Base-by-base conservation (phyloP, 208 protist genomes). In the Tritrichomonas musculus region DNA sequence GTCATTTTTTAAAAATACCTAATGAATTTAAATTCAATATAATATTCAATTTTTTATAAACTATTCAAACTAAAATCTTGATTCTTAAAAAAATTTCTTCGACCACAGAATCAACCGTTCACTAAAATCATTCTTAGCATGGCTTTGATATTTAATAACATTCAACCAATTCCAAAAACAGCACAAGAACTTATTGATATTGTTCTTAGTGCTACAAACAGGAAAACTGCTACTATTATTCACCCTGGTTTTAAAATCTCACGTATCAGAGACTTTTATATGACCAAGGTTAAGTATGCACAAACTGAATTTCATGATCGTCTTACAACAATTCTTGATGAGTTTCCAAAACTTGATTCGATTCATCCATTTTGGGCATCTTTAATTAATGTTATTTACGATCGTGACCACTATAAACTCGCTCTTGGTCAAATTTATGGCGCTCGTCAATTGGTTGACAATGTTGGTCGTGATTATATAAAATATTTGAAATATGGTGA, bases 291-390 rank as follows among this genome's bases (percentile, higher is more conserved):
- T 36, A 99, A 99, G 96, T 99, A 97, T 95, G 98, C 98, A 11
- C 98, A 99, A 95, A 97, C 98, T 95, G 98, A 96, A 64, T 99
- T 98, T 95, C 97, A 99, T 94, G 98, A 99, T 92, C 98, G 98
- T 95, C 96, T 99, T 13, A 96, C 96, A 11, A 95, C 96, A 66
- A 99, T 99, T 75, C 95, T 99, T 39, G 94, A 96, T n/a, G 96
- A 97, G 88, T 97, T 97, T 94, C 97, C 97, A 53, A 80, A 96
- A 30, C 93, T 97, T 64, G 96, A 97, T n/a, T 94, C 60, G 5
- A 98, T 99, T 92, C 99, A 99, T 96, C 99, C 99, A 60, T 99
- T 99, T 95, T 99, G 99, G 95, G 98, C 97, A 9, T 98, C 99
- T 95, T 96, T 99, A 50, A 98, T 99, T 96, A 99, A 99, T 96